Conservation (phyloP, 768 basidiomycete species). For the Pulveroboletus sp. region DNA sequence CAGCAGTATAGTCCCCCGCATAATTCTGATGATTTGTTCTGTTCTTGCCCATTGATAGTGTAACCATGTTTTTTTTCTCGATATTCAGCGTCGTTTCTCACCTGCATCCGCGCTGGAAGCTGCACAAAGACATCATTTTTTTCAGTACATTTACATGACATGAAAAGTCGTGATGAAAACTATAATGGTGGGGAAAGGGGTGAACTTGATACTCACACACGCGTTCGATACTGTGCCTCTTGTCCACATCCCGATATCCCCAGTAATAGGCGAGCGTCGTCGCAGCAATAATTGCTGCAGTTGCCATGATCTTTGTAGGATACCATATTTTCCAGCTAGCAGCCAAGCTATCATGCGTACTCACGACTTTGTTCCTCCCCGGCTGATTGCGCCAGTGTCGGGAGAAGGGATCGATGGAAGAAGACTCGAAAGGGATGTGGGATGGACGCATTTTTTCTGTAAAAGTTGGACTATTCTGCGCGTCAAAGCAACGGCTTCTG, state of each 20-base stretch:
- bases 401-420: constrained; percentile 23
- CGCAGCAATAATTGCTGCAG: constrained; percentile 24
- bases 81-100: no score
- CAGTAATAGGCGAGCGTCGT: constrained; percentile 34
- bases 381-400: constrained; percentile 33
- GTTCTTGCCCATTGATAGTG: no score
- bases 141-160: not conserved
- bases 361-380: constrained; percentile 31
- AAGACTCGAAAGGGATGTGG: constrained; percentile 20
- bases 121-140: no score
- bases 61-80: no score
- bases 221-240: constrained; percentile 23
- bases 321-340: no score
- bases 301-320: constrained; percentile 24
- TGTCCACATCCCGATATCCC: constrained; percentile 33
- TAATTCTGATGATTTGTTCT: no score
- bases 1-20: no score
- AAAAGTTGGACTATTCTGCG: no score
- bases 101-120: constrained; percentile 4
- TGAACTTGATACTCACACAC: constrained; percentile 21
- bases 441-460: constrained; percentile 21
- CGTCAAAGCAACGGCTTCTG: no score
- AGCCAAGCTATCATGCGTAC: not conserved
- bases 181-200: no score
- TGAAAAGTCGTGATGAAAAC: not conserved